These are phyloP conservation scores for Fusarium sp. DNA, from an alignment of 2,329 filamentous ascomycete genomes.

Conservation along the genomic window DNA sequence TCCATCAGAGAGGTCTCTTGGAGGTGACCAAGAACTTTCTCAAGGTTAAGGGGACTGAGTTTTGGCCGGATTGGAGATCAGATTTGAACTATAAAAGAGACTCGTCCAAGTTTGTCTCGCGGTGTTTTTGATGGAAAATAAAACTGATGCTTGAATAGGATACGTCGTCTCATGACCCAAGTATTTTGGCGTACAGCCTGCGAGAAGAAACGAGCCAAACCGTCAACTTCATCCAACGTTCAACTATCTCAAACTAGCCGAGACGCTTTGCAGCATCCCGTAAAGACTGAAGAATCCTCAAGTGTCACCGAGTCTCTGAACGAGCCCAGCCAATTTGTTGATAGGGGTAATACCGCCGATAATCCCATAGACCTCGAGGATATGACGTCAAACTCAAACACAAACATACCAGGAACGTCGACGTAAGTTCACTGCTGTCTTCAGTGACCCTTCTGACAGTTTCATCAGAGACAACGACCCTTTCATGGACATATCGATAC, in stretches of 20 bases:
- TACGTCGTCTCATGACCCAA: slow-evolving; percentile 22
- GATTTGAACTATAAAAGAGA: not conserved
- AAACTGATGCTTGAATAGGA: slow-evolving; percentile 1
- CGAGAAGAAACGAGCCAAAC: slow-evolving; percentile 17
- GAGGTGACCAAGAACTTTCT: slow-evolving; percentile 37
- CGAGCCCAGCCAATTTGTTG: not conserved
- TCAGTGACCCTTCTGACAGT: no score
- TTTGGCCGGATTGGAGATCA: slow-evolving; percentile 19
- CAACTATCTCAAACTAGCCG: not conserved
- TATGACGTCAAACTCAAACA: not conserved
- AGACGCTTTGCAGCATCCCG: fast-evolving
- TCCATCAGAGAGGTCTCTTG: slow-evolving; percentile 33
- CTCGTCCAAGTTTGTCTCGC: slow-evolving; percentile 3
- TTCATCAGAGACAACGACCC: no score
- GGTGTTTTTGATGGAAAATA: not conserved
- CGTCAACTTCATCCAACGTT: fast-evolving
- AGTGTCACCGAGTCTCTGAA: not conserved
- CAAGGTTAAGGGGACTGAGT: slow-evolving; percentile 16
- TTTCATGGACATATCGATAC: no score
- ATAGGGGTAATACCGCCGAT: slow-evolving; percentile 1
- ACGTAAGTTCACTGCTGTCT: slow-evolving; percentile 1
- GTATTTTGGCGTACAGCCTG: slow-evolving; percentile 24
- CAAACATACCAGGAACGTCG: not conserved
- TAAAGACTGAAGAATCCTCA: not conserved
- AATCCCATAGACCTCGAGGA: slow-evolving; percentile 25